A percentile compares a stretch with the other conserved stretches of the same genome.
These are phyloP conservation scores for Hypoxylon crocopeplum DNA, from an alignment of 495 filamentous ascomycete genomes.

Conservation along the genomic window DNA sequence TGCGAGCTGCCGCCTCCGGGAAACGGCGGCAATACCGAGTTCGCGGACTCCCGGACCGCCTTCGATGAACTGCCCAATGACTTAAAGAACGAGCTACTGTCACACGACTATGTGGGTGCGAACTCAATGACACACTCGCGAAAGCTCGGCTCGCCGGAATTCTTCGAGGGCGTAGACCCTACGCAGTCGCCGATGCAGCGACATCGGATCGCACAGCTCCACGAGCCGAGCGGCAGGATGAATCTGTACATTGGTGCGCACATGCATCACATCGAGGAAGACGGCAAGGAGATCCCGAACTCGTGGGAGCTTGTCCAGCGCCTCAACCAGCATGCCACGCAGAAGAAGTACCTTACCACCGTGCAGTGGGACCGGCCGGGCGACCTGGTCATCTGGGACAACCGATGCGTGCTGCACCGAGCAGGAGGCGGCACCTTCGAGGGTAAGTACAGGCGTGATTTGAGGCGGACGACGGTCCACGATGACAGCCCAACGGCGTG, in stretches of 20 bases:
- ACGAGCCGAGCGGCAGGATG: constrained; percentile 60
- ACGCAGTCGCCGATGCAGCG: constrained; percentile 50
- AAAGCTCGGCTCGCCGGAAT: constrained; percentile 59
- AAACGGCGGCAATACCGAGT: constrained; percentile 63
- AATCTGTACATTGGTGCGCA: constrained; percentile 64
- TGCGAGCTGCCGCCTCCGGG: constrained; percentile 57
- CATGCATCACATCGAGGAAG: constrained; percentile 62
- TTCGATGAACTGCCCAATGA: constrained; percentile 56
- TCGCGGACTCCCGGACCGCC: constrained; percentile 63
- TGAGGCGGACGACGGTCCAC: constrained; percentile 63
- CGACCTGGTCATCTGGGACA: constrained; percentile 68
- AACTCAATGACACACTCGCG: constrained; percentile 63
- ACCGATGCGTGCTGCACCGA: constrained; percentile 62
- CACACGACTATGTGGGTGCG: constrained; percentile 59
- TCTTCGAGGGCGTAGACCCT: constrained; percentile 58
- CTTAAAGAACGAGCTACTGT: constrained; percentile 47
- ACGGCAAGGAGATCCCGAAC: constrained; percentile 45
- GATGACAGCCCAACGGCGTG: constrained; percentile 52
- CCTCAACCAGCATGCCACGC: constrained; percentile 56
- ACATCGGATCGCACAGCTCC: constrained; percentile 58
- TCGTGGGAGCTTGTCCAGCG: constrained; percentile 49
- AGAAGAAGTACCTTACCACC: constrained; percentile 55
- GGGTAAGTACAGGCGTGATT: constrained; percentile 57
- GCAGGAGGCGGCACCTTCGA: constrained; percentile 58
- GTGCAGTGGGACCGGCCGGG: constrained; percentile 57